A percentile compares a stretch with the other conserved stretches of the same genome.
Evolutionary conservation across 202 grass and related monocot species (phyloP).

Genomic region (Zoysia matrella): DNA sequence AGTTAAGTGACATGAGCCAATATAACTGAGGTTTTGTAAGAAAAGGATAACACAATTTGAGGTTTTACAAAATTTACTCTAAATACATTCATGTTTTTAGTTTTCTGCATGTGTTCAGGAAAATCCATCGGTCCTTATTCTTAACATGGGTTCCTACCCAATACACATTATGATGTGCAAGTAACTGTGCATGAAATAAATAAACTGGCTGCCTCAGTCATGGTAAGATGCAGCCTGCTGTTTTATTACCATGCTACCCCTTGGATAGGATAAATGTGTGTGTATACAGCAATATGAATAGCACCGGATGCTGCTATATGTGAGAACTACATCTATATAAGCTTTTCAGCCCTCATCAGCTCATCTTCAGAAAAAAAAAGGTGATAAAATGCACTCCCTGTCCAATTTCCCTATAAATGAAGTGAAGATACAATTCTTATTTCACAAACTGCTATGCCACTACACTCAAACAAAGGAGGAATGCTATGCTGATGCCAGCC

Average conservation of each 20-base stretch:
- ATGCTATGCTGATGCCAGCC: too few species aligned
- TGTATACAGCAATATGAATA: not conserved
- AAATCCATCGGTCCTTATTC: not conserved
- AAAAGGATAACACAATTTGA: too few species aligned
- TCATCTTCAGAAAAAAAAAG: not conserved
- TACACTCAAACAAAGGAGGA: too few species aligned
- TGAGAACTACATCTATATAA: slow-evolving; percentile 31
- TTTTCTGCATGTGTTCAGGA: not conserved
- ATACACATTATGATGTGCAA: not conserved
- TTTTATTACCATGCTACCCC: not conserved
- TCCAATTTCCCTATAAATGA: not conserved
- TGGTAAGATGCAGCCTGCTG: not conserved
- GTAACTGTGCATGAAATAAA: not conserved
- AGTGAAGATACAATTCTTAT: too few species aligned
- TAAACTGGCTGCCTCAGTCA: not conserved
- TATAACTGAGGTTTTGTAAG: too few species aligned
- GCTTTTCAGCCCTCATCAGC: too few species aligned
- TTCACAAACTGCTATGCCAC: too few species aligned
- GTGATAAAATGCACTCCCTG: not conserved
- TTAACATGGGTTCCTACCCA: not conserved
- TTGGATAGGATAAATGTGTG: not conserved
- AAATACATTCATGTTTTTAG: not conserved
- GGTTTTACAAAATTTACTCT: too few species aligned
- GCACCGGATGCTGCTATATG: not conserved
- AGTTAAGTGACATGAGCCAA: too few species aligned